These are phyloP conservation scores for Iris pallida DNA, from an alignment of 116 monocot species.

Conservation along the genomic window DNA sequence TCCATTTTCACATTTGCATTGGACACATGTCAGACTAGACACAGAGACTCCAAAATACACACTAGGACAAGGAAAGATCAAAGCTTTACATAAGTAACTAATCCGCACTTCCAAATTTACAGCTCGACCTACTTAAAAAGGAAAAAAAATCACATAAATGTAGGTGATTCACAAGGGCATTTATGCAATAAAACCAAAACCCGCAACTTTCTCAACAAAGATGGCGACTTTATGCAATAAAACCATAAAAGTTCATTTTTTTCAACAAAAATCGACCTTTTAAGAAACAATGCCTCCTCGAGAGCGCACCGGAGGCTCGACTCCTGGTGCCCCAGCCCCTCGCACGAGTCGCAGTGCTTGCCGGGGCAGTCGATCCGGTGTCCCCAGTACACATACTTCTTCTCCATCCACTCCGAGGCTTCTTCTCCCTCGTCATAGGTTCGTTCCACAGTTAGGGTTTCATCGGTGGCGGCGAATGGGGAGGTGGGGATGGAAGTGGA, in stretches of 20 bases:
- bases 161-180: not conserved
- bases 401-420: slow-evolving; percentile 21
- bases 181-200: not conserved
- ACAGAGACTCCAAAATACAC: too few species aligned
- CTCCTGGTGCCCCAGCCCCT: slow-evolving; percentile 93
- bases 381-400: slow-evolving; percentile 89
- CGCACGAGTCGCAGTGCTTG: slow-evolving; percentile 85
- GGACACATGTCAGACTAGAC: too few species aligned
- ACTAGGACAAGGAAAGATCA: too few species aligned
- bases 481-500: slow-evolving; percentile 23
- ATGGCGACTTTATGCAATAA: too few species aligned
- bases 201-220: too few species aligned
- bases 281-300: slow-evolving; percentile 79
- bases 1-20: too few species aligned
- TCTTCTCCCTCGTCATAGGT: not conserved
- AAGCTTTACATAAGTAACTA: too few species aligned
- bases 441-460: not conserved
- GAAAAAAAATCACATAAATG: not conserved
- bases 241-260: too few species aligned
- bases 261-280: slow-evolving; percentile 36
- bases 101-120: too few species aligned
- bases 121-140: not conserved
- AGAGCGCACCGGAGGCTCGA: slow-evolving; percentile 92
- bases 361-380: slow-evolving; percentile 80
- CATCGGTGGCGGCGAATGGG: slow-evolving; percentile 4